These are phyloP conservation scores for Fusarium cyanostomum DNA, from an alignment of 2,329 filamentous ascomycete genomes.

Conservation along the genomic window DNA sequence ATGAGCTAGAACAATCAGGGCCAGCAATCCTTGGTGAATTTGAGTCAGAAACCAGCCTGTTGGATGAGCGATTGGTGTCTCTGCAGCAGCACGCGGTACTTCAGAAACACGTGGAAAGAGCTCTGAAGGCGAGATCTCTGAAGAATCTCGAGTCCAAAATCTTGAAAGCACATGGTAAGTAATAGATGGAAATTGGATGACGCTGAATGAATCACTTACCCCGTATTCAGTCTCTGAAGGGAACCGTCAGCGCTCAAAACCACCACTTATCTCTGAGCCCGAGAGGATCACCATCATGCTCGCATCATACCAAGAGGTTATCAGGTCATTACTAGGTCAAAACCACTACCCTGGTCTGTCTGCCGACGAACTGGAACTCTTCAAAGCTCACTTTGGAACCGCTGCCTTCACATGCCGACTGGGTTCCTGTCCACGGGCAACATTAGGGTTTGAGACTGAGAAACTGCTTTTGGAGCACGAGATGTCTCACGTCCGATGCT, in stretches of 20 bases:
- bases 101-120: not conserved
- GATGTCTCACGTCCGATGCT: conserved; percentile 7
- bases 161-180: not conserved
- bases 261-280: not conserved
- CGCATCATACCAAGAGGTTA: conserved; percentile 3
- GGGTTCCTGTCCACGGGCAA: not conserved
- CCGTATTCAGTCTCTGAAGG: not conserved
- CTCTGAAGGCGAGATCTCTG: conserved; percentile 8
- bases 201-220: not conserved
- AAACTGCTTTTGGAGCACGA: conserved; percentile 1
- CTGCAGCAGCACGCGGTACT: not conserved
- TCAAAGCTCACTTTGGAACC: conserved; percentile 8
- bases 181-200: rapidly evolving
- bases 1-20: not conserved
- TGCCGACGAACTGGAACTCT: conserved; percentile 1
- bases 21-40: rapidly evolving
- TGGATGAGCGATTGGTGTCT: not conserved
- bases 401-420: conserved; percentile 14
- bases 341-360: not conserved
- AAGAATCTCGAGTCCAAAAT: conserved; percentile 2
- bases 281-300: conserved; percentile 3
- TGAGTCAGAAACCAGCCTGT: rapidly evolving
- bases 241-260: rapidly evolving
- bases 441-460: conserved; percentile 2
- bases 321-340: not conserved